Evolutionary conservation across 1,284 basidiomycete genomes (phyloP).

Genomic region (Ceratobasidium sp.): DNA sequence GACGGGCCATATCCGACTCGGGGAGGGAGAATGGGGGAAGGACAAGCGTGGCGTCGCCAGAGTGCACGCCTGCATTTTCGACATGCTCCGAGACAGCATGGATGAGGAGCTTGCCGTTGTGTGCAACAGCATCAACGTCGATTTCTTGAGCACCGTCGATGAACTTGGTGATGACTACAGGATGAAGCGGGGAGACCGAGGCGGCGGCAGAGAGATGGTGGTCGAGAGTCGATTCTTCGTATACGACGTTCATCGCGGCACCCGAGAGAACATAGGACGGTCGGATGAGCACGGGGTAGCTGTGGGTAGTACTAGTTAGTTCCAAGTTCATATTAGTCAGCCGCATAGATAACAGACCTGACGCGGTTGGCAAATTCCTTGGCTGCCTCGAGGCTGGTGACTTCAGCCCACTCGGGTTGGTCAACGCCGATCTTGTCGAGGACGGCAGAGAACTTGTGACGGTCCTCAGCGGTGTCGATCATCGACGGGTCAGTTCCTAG

Average conservation of each 20-base stretch:
- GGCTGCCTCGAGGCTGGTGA: slow-evolving; percentile 88
- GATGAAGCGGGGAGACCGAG: slow-evolving; percentile 95
- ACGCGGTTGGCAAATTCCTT: slow-evolving; percentile 93
- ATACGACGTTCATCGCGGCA: slow-evolving; percentile 99
- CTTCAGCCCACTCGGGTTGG: slow-evolving; percentile 97
- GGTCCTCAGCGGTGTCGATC: slow-evolving; percentile 98
- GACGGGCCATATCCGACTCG: slow-evolving; percentile 81
- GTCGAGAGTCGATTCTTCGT: slow-evolving; percentile 89
- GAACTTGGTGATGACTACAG: slow-evolving; percentile 98
- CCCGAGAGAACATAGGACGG: slow-evolving; percentile 99
- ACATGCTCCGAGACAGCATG: slow-evolving; percentile 99
- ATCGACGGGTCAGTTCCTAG: slow-evolving; percentile 95
- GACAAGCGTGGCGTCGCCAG: slow-evolving; percentile 97
- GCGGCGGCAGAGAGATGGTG: slow-evolving; percentile 96
- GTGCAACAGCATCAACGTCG: slow-evolving; percentile 96
- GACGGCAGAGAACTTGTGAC: slow-evolving; percentile 98
- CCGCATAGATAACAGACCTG: slow-evolving; percentile 62
- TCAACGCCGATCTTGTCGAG: slow-evolving; percentile 96
- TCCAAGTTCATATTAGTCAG: background rate
- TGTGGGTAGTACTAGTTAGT: slow-evolving; percentile 56
- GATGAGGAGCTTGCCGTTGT: slow-evolving; percentile 93
- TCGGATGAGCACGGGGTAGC: slow-evolving; percentile 95
- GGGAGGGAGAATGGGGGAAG: slow-evolving; percentile 93
- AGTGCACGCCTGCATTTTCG: slow-evolving; percentile 99
- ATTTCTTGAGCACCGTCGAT: slow-evolving; percentile 99